A percentile compares a stretch with the other conserved stretches of the same genome.
Evolutionary conservation across 2,329 filamentous ascomycete species (phyloP).

Genomic region (Aspergillus eucalypticola): DNA sequence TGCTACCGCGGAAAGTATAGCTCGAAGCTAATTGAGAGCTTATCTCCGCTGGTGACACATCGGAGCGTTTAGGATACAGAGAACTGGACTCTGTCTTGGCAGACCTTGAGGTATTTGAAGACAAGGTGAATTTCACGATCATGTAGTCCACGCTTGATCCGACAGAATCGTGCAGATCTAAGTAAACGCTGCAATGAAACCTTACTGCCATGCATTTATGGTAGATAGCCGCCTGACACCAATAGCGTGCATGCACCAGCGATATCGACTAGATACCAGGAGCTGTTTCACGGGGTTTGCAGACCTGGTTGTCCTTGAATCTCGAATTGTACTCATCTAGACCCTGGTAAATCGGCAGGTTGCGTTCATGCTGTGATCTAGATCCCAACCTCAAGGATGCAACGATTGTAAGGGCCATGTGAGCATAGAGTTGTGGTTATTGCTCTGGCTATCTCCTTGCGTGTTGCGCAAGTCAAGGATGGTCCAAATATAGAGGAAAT

Average conservation of each 20-base stretch:
- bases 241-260: neutral
- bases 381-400: neutral
- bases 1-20: neutral
- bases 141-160: neutral
- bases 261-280: neutral
- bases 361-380: conserved; percentile 1
- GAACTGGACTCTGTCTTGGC: neutral
- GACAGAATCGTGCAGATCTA: neutral
- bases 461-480: neutral
- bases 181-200: conserved; percentile 3
- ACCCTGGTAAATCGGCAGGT: neutral
- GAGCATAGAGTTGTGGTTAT: neutral
- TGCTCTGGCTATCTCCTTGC: conserved; percentile 1
- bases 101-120: neutral
- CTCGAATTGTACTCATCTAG: neutral
- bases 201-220: neutral
- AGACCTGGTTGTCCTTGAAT: neutral
- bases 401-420: neutral
- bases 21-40: neutral
- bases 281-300: neutral
- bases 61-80: neutral
- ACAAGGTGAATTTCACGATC: neutral
- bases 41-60: neutral
- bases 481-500: too few relatives aligned
- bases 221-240: neutral